phyloP scores from a whole-genome alignment of 2,329 filamentous ascomycete genomes.

The Neodidymelliopsis sp. region DNA sequence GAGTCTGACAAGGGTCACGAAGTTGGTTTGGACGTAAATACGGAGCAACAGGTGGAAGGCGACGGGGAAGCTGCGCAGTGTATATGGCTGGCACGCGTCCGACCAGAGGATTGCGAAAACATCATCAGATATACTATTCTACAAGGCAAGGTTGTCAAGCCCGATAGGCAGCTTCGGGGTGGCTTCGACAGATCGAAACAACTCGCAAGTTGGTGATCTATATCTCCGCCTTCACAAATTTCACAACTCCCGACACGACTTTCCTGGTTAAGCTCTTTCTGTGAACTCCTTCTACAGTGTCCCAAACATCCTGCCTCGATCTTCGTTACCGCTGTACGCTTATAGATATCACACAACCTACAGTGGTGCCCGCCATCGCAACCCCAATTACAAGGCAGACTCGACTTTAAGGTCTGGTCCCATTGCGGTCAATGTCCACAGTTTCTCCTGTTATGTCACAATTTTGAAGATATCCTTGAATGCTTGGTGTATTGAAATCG shows the following conservation, averaged over 20 bases:
- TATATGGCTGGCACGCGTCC: slow-evolving; percentile 87
- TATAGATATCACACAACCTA: too few relatives aligned
- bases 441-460: too few relatives aligned
- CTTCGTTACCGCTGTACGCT: too few relatives aligned
- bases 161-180: slow-evolving; percentile 81
- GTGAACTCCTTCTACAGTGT: too few relatives aligned
- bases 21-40: slow-evolving; percentile 41
- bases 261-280: background rate
- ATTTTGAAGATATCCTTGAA: too few relatives aligned
- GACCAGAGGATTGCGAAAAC: slow-evolving; percentile 91
- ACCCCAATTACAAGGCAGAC: too few relatives aligned
- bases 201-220: slow-evolving; percentile 80
- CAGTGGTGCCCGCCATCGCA: too few relatives aligned
- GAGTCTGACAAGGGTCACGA: slow-evolving; percentile 48
- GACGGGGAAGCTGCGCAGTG: slow-evolving; percentile 74
- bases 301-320: too few relatives aligned
- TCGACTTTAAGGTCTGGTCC: too few relatives aligned
- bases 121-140: slow-evolving; percentile 87
- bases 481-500: too few relatives aligned
- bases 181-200: slow-evolving; percentile 87
- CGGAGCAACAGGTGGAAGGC: slow-evolving; percentile 48
- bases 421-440: too few relatives aligned
- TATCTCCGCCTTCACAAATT: background rate
- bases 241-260: background rate
- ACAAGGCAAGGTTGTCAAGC: slow-evolving; percentile 94